phyloP scores from a whole-genome alignment of 2,329 filamentous ascomycete species.

The Chaetoscypha palmicola region DNA sequence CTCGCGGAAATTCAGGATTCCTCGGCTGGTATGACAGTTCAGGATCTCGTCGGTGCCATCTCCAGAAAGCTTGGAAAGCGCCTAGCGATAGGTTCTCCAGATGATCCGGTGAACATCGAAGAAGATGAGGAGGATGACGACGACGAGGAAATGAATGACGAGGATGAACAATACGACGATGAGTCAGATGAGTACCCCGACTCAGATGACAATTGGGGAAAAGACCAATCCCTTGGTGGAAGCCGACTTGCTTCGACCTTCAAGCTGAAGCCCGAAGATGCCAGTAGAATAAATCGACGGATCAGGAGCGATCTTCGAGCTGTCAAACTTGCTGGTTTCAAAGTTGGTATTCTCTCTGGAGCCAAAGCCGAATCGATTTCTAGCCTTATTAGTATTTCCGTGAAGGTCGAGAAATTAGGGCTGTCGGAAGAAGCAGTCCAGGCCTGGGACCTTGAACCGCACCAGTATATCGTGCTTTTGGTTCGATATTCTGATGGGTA shows the following conservation, averaged over 20 bases:
- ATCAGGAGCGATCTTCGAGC: conserved; percentile 54
- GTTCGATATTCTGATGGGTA: conserved; percentile 60
- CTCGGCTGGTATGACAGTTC: conserved; percentile 20
- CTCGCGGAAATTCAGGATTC: conserved; percentile 24
- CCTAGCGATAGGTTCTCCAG: conserved; percentile 17
- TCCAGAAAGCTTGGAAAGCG: conserved; percentile 20
- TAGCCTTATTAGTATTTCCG: conserved; percentile 57
- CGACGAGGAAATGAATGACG: conserved; percentile 7
- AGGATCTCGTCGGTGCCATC: conserved; percentile 21
- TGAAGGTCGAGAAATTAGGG: conserved; percentile 61
- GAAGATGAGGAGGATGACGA: conserved; percentile 27
- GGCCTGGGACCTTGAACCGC: conserved; percentile 64
- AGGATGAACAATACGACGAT: conserved; percentile 10
- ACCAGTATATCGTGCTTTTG: conserved; percentile 68
- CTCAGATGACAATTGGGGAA: conserved; percentile 10
- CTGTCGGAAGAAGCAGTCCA: conserved; percentile 68
- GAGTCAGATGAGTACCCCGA: conserved; percentile 16
- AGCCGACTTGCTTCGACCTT: conserved; percentile 2
- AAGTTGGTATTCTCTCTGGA: conserved; percentile 54
- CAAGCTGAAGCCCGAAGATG: conserved; percentile 12
- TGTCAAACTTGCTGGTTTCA: conserved; percentile 61
- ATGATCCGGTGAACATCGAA: conserved; percentile 29
- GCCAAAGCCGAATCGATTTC: conserved; percentile 36
- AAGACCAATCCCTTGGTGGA: conserved; percentile 10
- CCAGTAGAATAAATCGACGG: conserved; percentile 25